Conservation (phyloP, 371 early-diverging fungal species). For the Blakeslea trispora region DNA sequence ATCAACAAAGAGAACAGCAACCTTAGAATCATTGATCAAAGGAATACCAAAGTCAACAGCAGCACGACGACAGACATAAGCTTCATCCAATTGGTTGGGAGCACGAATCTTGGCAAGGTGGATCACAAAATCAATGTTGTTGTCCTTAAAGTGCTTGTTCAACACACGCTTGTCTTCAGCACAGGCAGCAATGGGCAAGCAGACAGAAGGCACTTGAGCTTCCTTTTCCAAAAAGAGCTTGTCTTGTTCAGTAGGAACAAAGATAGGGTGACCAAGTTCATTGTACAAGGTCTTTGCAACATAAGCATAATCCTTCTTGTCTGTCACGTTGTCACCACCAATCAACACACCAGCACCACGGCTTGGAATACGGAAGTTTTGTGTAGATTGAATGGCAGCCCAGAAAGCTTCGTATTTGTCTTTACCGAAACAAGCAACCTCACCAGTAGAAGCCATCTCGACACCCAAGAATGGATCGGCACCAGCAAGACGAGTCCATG, state of each 20-base stretch:
- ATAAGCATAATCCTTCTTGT: conserved; percentile 65
- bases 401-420: conserved; percentile 88
- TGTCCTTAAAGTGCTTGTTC: conserved; percentile 57
- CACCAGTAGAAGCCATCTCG: conserved; percentile 98
- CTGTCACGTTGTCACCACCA: conserved; percentile 73
- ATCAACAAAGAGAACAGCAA: conserved; percentile 81
- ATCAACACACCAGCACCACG: conserved; percentile 72
- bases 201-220: conserved; percentile 41
- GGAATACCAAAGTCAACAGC: conserved; percentile 91
- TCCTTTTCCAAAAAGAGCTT: conserved; percentile 45
- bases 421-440: conserved; percentile 95
- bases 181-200: conserved; percentile 51
- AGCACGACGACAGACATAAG: conserved; percentile 81
- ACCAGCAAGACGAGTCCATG: conserved; percentile 90
- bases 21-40: conserved; percentile 82
- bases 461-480: conserved; percentile 96
- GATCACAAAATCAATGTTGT: conserved; percentile 73
- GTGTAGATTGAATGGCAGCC: conserved; percentile 77
- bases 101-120: conserved; percentile 78
- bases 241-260: conserved; percentile 67
- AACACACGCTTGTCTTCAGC: conserved; percentile 54
- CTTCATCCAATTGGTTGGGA: conserved; percentile 57
- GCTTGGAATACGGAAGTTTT: conserved; percentile 77
- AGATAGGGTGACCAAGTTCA: conserved; percentile 68
- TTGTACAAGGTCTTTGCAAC: conserved; percentile 64